Evolutionary conservation across 2,329 filamentous ascomycete genomes (phyloP), one percentile per base, ranked within the genome.

Genomic region (Neoarthrinium moseri): DNA sequence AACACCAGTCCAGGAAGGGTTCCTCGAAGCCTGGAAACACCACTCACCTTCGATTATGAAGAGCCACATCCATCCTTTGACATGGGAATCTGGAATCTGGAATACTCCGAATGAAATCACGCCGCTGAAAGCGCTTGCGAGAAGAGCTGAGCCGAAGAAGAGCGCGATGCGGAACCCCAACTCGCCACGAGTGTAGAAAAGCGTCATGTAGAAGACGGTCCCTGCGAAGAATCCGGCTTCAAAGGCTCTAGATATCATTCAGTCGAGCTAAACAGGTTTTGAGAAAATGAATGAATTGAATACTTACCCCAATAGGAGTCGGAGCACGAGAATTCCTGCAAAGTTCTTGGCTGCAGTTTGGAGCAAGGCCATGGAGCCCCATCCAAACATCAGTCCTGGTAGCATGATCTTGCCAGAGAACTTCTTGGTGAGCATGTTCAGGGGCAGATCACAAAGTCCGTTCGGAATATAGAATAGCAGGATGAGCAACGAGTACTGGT

Each of bases 161-260:
- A 45, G 43, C 15, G 43, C 51, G 11, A 55, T 47, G 11, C 53
- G 51, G 21, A 53, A 54, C 3, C 47, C 51, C 33, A 55, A 50
- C 30, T 55, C 51, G 17, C 50, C 53, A 20, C 53, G 43, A 5
- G 51, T 55, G 29, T 54, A 45, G 24, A 45, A 39, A 11, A 45
- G 26, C 7, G 43, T 45, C 18, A 75, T 57, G 50, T 75, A 81
- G 58, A 78, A 80, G 3, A 80, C 75, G 12, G 74, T 71, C 0
- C 74, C 68, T 4, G 75, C 71, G 48, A 78, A 78, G 60, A 80
- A 81, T 0, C 74, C 78, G 0, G 76, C 77, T 58, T 82, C 78
- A 18, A 69, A 38, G 41, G 35, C 51, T 37, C 53, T 45, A 13
- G n/a, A 7, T 20, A 2, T 13, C 10, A 21, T 13, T 35, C 22